Evolutionary conservation across 345 rosid genomes (phyloP).

Genomic region (Raphanus raphanistrum): DNA sequence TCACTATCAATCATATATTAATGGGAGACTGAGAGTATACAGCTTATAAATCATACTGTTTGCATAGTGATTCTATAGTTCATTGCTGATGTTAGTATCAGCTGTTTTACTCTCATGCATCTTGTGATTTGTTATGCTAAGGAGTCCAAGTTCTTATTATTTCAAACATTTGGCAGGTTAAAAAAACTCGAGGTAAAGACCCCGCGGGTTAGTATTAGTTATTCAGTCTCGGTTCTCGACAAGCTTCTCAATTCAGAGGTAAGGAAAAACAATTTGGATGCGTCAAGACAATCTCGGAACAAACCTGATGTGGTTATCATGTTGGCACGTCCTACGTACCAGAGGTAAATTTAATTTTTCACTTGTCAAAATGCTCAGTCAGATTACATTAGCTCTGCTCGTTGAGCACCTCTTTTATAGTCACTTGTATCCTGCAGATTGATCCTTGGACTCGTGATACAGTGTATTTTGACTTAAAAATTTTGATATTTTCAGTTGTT

Average conservation of each 20-base stretch:
- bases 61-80: no score
- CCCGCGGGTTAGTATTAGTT: constrained; percentile 43
- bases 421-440: neutral
- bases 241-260: constrained; percentile 23
- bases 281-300: constrained; percentile 51
- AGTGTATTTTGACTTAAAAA: neutral
- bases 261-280: constrained; percentile 16
- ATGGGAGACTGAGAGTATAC: neutral
- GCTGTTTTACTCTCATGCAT: neutral
- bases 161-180: neutral
- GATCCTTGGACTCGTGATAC: neutral
- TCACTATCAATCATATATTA: neutral
- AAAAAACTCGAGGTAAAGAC: neutral
- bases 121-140: neutral
- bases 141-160: neutral
- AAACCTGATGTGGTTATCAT: constrained; percentile 57
- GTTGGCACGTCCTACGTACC: constrained; percentile 39
- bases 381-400: neutral
- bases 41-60: neutral
- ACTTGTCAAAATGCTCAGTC: neutral
- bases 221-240: constrained; percentile 9
- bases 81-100: no score
- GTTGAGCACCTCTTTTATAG: neutral
- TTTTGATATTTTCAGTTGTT: constrained; percentile 45
- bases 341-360: constrained; percentile 45